Percentiles rank a stretch among this genome's conserved stretches.
Conservation (phyloP, 2,329 filamentous ascomycete species). For the Colletotrichum cordylinicola region DNA sequence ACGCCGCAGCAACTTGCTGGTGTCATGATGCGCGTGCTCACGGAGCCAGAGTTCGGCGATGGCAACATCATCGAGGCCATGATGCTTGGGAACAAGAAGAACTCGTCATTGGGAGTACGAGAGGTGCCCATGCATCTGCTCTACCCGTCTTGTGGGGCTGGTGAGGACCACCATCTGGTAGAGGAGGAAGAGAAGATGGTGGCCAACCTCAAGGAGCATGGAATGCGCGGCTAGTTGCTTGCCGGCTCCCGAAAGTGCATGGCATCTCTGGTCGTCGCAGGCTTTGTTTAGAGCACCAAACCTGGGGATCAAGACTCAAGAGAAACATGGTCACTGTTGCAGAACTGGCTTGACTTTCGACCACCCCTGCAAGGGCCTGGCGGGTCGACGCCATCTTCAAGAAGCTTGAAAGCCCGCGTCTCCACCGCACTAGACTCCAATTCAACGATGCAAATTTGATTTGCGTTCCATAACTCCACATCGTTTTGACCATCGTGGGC, state of each 20-base stretch:
- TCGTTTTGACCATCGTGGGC: neutral
- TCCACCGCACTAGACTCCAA: neutral
- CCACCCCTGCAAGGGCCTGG: rapidly evolving
- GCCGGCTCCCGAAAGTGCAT: neutral
- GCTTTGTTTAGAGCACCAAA: rapidly evolving
- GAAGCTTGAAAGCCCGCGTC: neutral
- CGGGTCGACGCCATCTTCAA: neutral
- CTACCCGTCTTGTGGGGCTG: neutral
- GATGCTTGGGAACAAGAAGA: constrained; percentile 14
- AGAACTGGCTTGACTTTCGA: neutral
- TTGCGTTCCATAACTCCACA: neutral
- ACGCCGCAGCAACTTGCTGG: neutral
- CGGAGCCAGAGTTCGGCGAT: constrained; percentile 23
- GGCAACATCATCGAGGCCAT: constrained; percentile 25
- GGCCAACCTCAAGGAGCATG: neutral
- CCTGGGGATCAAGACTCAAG: neutral
- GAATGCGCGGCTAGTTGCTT: neutral
- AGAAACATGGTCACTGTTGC: neutral
- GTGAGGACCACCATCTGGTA: neutral
- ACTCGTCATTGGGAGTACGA: neutral
- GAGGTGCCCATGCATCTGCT: neutral
- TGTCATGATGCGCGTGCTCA: constrained; percentile 16
- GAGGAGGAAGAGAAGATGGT: neutral
- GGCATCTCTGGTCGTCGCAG: neutral
- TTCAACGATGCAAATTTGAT: neutral